Evolutionary conservation across 129 eudicot genomes (phyloP).

Genomic region (Saussurea involucrata): DNA sequence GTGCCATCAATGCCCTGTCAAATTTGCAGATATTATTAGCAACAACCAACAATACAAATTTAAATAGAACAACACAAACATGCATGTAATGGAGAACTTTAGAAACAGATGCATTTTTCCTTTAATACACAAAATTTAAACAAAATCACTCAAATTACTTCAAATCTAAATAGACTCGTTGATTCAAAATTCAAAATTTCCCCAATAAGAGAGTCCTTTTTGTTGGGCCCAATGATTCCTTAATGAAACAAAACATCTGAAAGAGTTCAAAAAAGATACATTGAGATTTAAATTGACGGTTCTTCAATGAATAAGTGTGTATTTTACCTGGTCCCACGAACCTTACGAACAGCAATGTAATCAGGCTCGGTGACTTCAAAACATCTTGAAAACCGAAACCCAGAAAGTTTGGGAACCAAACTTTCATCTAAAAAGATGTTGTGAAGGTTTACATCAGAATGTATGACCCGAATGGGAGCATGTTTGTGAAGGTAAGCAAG

Average conservation of each 20-base stretch:
- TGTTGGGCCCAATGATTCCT: neutral
- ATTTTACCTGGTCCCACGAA: neutral
- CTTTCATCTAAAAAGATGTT: constrained; percentile 16
- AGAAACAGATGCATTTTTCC: neutral
- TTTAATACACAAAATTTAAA: neutral
- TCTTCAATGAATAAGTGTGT: neutral
- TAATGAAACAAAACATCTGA: neutral
- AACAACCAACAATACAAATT: neutral
- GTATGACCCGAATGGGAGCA: constrained; percentile 7
- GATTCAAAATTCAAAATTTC: neutral
- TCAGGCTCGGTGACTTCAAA: neutral
- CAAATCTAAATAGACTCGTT: neutral
- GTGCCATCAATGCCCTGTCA: constrained; percentile 7
- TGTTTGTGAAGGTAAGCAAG: constrained; percentile 23
- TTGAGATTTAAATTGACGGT: neutral
- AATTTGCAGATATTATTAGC: neutral
- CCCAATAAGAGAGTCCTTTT: neutral
- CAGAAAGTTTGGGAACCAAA: constrained; percentile 18
- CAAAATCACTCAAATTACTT: neutral
- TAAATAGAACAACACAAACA: neutral
- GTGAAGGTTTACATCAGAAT: neutral
- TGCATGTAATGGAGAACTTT: neutral
- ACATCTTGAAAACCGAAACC: constrained; percentile 14
- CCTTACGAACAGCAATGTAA: neutral
- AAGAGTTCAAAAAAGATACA: neutral